Evolutionary conservation across 1,284 basidiomycete species (phyloP).

Genomic region (Puccinia hordei): DNA sequence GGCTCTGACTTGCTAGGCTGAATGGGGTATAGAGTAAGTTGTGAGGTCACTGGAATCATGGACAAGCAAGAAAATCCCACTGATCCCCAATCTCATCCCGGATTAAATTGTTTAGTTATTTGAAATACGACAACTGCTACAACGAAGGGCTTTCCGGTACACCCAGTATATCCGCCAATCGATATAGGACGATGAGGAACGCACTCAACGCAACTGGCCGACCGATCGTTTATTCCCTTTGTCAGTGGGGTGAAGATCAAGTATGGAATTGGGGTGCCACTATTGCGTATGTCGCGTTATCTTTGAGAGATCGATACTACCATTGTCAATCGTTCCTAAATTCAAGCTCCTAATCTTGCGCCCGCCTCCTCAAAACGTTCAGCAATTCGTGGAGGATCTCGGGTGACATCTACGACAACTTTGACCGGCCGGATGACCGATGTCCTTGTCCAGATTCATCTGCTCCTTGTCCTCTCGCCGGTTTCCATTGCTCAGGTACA

Average conservation of each 20-base stretch:
- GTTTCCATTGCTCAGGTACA: slow-evolving; percentile 48
- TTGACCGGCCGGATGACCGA: slow-evolving; percentile 44
- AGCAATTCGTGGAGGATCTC: slow-evolving; percentile 47
- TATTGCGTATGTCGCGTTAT: slow-evolving; percentile 20
- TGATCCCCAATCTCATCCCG: background rate
- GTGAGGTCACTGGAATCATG: background rate
- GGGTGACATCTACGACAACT: slow-evolving; percentile 47
- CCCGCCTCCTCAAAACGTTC: background rate
- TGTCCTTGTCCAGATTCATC: slow-evolving; percentile 47
- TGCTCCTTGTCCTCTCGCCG: slow-evolving; percentile 26
- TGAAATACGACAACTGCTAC: slow-evolving; percentile 55
- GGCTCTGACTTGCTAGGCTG: slow-evolving; percentile 59
- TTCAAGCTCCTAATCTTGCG: background rate
- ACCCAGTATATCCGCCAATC: slow-evolving; percentile 61
- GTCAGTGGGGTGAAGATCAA: slow-evolving; percentile 65
- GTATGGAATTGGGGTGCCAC: slow-evolving; percentile 63
- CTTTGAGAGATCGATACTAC: background rate
- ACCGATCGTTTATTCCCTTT: slow-evolving; percentile 65
- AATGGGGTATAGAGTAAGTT: slow-evolving; percentile 63
- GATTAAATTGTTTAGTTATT: slow-evolving; percentile 14
- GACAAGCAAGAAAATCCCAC: too few relatives aligned
- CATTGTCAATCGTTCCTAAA: background rate
- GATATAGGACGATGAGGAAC: slow-evolving; percentile 65
- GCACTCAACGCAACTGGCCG: slow-evolving; percentile 63
- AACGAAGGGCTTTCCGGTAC: slow-evolving; percentile 63